A percentile compares a stretch with the other conserved stretches of the same genome.
phyloP scores from a whole-genome alignment of 345 rosid species.

The Alliaria petiolata region DNA sequence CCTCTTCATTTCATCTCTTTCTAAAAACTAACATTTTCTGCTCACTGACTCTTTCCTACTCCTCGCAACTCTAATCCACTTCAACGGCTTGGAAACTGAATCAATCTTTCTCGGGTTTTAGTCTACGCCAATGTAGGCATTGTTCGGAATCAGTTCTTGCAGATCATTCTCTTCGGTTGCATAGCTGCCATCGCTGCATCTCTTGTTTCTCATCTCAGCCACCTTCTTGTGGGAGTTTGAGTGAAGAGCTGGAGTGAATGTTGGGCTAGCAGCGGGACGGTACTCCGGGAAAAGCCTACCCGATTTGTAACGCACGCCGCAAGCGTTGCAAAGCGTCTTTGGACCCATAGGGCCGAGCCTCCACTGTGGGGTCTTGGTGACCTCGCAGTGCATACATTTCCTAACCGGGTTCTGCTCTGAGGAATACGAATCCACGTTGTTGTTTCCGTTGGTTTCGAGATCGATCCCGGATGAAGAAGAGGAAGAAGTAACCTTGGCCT shows the following conservation, averaged over 20 bases:
- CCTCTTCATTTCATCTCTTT: slow-evolving; percentile 29
- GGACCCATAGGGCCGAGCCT: slow-evolving; percentile 99
- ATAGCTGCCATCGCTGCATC: slow-evolving; percentile 20
- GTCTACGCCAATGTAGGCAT: slow-evolving; percentile 25
- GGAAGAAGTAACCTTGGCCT: slow-evolving; percentile 43
- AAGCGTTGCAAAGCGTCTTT: slow-evolving; percentile 96
- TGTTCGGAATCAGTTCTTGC: slow-evolving; percentile 29
- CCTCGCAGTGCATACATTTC: slow-evolving; percentile 95
- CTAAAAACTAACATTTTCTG: slow-evolving; percentile 27
- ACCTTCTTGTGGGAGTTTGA: slow-evolving; percentile 98
- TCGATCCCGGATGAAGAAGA: slow-evolving; percentile 34
- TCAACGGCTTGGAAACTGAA: slow-evolving; percentile 6
- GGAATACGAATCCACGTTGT: slow-evolving; percentile 27
- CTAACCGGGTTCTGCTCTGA: slow-evolving; percentile 45
- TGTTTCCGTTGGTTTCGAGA: slow-evolving; percentile 36
- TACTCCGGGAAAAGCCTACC: slow-evolving; percentile 98
- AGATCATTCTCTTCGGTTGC: slow-evolving; percentile 9
- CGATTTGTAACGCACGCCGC: slow-evolving; percentile 91
- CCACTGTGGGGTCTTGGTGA: slow-evolving; percentile 98
- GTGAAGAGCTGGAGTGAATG: slow-evolving; percentile 80
- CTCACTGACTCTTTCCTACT: slow-evolving; percentile 35
- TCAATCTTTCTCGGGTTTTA: neutral
- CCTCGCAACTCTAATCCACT: slow-evolving; percentile 27
- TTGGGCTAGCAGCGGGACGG: slow-evolving; percentile 96
- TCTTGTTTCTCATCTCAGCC: slow-evolving; percentile 79